Evolutionary conservation across 2,329 filamentous ascomycete species (phyloP).

Genomic region (Camillea tinctor): DNA sequence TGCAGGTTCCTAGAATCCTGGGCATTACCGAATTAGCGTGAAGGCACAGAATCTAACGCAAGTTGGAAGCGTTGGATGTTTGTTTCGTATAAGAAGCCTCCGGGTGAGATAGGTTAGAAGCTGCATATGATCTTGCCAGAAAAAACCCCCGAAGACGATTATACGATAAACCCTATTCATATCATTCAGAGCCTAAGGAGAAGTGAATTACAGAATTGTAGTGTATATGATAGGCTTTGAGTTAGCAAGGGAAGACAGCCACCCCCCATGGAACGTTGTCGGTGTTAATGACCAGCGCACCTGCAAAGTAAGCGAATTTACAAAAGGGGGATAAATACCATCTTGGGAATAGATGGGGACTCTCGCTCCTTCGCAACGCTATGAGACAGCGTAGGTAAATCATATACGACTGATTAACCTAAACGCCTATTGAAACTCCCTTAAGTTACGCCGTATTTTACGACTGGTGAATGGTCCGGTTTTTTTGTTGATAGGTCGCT

Average conservation of each 20-base stretch:
- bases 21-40: neutral
- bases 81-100: neutral
- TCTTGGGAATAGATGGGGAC: neutral
- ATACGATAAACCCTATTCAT: neutral
- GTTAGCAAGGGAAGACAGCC: neutral
- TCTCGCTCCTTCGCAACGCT: neutral
- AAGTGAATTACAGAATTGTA: neutral
- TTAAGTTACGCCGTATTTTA: neutral
- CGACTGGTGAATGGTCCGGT: neutral
- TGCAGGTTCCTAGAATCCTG: neutral
- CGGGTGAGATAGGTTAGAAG: neutral
- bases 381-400: neutral
- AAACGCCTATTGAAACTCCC: neutral
- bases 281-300: neutral
- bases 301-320: neutral
- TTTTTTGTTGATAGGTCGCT: neutral
- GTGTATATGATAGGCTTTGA: neutral
- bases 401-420: neutral
- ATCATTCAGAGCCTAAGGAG: neutral
- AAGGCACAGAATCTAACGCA: neutral
- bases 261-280: neutral
- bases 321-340: neutral
- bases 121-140: neutral
- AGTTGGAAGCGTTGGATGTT: neutral
- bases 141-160: neutral